A percentile compares a stretch with the other conserved stretches of the same genome.
Evolutionary conservation across 2,329 filamentous ascomycete genomes (phyloP).

Genomic region (Dactylonectria macrodidyma): DNA sequence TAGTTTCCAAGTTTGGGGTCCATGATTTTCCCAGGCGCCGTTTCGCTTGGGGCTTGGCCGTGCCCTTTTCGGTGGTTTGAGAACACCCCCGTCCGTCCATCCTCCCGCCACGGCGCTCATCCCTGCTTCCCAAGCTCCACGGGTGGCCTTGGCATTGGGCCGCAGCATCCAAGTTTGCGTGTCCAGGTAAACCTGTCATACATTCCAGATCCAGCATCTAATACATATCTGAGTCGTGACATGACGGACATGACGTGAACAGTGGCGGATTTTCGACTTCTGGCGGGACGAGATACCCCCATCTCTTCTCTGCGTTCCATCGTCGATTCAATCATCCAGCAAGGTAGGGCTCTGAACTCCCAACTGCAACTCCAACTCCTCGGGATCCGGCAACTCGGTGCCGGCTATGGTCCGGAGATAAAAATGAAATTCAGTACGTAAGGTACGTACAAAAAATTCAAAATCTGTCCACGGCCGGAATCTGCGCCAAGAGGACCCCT

Average conservation of each 20-base stretch:
- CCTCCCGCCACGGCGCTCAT: constrained; percentile 33
- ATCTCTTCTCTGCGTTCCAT: not conserved
- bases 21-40: not conserved
- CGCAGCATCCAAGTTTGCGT: constrained; percentile 29
- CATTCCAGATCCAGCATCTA: too few relatives aligned
- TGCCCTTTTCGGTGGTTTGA: constrained; percentile 30
- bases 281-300: too few relatives aligned
- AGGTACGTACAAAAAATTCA: not conserved
- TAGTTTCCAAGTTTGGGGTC: not conserved
- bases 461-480: not conserved
- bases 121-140: constrained; percentile 41
- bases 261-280: too few relatives aligned
- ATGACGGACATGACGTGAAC: too few relatives aligned
- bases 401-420: constrained; percentile 46
- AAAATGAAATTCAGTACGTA: not conserved
- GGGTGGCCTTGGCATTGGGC: constrained; percentile 41
- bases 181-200: not conserved
- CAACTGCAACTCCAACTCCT: constrained; percentile 4
- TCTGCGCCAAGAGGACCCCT: too few relatives aligned
- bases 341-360: too few relatives aligned
- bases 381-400: constrained; percentile 39
- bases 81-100: not conserved
- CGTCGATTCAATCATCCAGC: not conserved
- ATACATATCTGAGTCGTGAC: not conserved
- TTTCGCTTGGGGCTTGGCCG: not conserved